A percentile compares a stretch with the other conserved stretches of the same genome.
Evolutionary conservation across 2,329 filamentous ascomycete species (phyloP).

Genomic region (Ophiostoma quercus): DNA sequence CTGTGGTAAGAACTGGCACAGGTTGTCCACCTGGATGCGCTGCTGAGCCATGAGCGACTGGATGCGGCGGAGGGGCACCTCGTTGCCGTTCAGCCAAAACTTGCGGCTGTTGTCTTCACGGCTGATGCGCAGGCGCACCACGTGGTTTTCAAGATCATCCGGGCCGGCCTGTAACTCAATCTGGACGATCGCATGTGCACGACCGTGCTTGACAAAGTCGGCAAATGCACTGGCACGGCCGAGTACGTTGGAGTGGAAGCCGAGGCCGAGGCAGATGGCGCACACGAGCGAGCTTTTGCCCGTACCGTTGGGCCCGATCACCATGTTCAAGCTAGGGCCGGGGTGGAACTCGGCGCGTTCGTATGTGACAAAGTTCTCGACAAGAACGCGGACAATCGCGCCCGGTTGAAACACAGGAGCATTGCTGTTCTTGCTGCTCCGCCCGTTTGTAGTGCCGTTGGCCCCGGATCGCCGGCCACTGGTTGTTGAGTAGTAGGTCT

Average conservation of each 20-base stretch:
- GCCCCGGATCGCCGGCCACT: conserved; percentile 30
- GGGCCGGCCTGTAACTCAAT: conserved; percentile 74
- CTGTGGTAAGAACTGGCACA: conserved; percentile 95
- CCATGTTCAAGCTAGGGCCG: conserved; percentile 93
- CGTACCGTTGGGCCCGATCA: conserved; percentile 97
- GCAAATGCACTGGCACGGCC: conserved; percentile 78
- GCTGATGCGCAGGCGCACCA: conserved; percentile 71
- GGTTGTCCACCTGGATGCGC: conserved; percentile 92
- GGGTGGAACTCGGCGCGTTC: conserved; percentile 84
- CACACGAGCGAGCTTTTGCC: conserved; percentile 97
- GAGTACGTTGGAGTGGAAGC: conserved; percentile 74
- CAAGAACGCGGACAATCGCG: conserved; percentile 79
- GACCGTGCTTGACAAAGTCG: conserved; percentile 91
- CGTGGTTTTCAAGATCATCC: conserved; percentile 56
- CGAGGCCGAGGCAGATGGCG: conserved; percentile 88
- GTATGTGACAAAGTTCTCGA: conserved; percentile 93
- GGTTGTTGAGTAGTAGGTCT: conserved; percentile 27
- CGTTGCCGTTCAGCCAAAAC: conserved; percentile 71
- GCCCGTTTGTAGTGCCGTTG: conserved; percentile 21
- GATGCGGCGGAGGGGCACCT: conserved; percentile 58
- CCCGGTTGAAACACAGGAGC: conserved; percentile 58
- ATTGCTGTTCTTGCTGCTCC: conserved; percentile 13
- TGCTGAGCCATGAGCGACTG: conserved; percentile 63
- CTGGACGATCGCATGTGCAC: conserved; percentile 72
- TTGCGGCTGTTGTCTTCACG: conserved; percentile 74